These are phyloP conservation scores for Lecanicillium sp. DNA, from an alignment of 2,329 filamentous ascomycete genomes.

Conservation along the genomic window DNA sequence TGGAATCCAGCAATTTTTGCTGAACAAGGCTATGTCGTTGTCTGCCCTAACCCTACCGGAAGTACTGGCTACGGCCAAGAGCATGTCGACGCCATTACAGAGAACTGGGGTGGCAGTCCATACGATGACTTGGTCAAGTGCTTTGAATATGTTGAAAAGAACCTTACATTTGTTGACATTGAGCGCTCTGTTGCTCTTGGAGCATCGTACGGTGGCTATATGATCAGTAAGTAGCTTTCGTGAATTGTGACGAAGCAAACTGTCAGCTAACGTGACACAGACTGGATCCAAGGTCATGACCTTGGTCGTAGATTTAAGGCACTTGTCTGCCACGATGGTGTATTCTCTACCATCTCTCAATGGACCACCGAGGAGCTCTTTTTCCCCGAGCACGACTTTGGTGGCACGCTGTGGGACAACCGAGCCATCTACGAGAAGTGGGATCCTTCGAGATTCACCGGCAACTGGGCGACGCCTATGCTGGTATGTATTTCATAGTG, in stretches of 20 bases:
- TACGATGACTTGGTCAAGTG: conserved; percentile 75
- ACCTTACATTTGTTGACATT: conserved; percentile 62
- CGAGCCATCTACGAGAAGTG: conserved; percentile 58
- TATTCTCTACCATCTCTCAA: conserved; percentile 63
- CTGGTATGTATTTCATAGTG: conserved; percentile 43
- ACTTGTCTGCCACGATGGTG: conserved; percentile 80
- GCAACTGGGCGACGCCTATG: conserved; percentile 78
- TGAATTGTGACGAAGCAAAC: neutral
- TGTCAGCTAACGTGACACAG: conserved; percentile 19
- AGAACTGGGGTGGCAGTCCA: conserved; percentile 77
- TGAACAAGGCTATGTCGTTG: conserved; percentile 78
- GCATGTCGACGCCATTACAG: conserved; percentile 66
- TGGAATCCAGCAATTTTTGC: conserved; percentile 86
- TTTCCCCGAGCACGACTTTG: conserved; percentile 61
- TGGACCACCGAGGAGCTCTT: conserved; percentile 62
- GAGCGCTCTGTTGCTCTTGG: conserved; percentile 63
- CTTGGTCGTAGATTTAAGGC: conserved; percentile 81
- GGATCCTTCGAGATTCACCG: conserved; percentile 56
- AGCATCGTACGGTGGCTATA: conserved; percentile 67
- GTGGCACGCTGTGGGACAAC: conserved; percentile 52
- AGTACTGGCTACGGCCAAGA: conserved; percentile 75
- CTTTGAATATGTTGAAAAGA: conserved; percentile 63
- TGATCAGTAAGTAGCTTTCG: conserved; percentile 52
- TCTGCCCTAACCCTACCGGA: conserved; percentile 76
- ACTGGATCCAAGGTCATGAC: conserved; percentile 85